Conservation (phyloP, 2,329 filamentous ascomycete genomes). For the Colletotrichum orbiculare region DNA sequence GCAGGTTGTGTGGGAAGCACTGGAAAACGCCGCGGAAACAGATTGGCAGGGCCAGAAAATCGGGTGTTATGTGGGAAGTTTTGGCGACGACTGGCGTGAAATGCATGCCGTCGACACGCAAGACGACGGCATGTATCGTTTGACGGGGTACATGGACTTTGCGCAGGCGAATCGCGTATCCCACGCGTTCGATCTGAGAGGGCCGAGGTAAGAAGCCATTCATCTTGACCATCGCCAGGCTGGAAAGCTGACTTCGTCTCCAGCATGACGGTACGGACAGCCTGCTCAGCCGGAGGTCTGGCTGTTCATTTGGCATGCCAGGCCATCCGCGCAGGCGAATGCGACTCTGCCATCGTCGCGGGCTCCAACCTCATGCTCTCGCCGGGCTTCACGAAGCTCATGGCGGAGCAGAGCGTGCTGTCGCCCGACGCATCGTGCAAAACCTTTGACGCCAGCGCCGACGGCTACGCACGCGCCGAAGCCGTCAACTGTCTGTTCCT, state of each 20-base stretch:
- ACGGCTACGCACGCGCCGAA: slow-evolving; percentile 56
- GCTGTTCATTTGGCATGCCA: slow-evolving; percentile 47
- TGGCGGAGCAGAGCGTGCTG: slow-evolving; percentile 42
- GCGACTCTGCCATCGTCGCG: slow-evolving; percentile 44
- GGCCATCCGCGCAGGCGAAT: slow-evolving; percentile 43
- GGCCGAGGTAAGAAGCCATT: slow-evolving; percentile 12
- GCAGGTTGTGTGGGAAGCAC: slow-evolving; percentile 46
- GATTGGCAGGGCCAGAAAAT: slow-evolving; percentile 41
- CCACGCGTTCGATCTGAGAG: slow-evolving; percentile 34
- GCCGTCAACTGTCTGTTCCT: slow-evolving; percentile 51
- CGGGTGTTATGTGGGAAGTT: slow-evolving; percentile 43
- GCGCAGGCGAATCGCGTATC: slow-evolving; percentile 40
- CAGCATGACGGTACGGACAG: slow-evolving; percentile 49
- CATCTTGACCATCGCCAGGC: neutral
- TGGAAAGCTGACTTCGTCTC: slow-evolving; percentile 18
- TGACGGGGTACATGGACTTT: slow-evolving; percentile 38
- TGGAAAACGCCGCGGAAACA: slow-evolving; percentile 43
- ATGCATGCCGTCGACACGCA: slow-evolving; percentile 35
- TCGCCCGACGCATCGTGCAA: slow-evolving; percentile 41
- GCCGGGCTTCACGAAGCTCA: slow-evolving; percentile 3
- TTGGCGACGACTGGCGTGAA: slow-evolving; percentile 42
- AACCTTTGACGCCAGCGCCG: slow-evolving; percentile 51
- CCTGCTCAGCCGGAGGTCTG: slow-evolving; percentile 47
- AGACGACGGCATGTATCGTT: slow-evolving; percentile 16
- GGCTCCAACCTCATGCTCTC: slow-evolving; percentile 46